Conservation (phyloP, 2,329 filamentous ascomycete species). For the Diaporthe aspalathi region DNA sequence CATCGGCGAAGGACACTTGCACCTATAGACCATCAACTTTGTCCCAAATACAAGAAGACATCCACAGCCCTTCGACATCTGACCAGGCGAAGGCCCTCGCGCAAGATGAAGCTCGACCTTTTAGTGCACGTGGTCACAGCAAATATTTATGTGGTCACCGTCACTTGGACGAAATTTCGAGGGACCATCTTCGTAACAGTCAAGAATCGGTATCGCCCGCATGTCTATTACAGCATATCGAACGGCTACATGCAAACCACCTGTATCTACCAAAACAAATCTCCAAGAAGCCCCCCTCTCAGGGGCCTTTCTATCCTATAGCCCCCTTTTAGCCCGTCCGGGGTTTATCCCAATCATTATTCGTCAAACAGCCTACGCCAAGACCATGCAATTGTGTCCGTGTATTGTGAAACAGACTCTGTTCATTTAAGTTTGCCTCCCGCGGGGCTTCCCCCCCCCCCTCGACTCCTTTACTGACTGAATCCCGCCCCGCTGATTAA, state of each 20-base stretch:
- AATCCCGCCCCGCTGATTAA: constrained; percentile 13
- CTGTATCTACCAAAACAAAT: constrained; percentile 1
- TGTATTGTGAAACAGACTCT: constrained; percentile 2
- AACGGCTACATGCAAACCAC: background rate
- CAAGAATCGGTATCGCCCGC: background rate
- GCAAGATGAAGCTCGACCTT: background rate
- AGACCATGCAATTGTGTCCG: constrained; percentile 15
- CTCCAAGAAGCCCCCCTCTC: background rate
- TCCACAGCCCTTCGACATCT: background rate
- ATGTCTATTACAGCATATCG: background rate
- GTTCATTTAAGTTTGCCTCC: background rate
- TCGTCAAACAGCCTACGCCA: constrained; percentile 18
- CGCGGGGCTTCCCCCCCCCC: background rate
- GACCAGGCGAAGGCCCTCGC: background rate
- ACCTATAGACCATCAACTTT: background rate
- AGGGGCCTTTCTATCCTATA: constrained; percentile 14
- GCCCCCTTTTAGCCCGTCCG: background rate
- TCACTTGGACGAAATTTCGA: background rate
- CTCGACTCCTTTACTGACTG: background rate
- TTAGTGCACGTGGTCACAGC: background rate
- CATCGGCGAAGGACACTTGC: background rate
- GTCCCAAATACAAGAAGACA: background rate
- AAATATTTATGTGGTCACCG: background rate
- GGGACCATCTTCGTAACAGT: background rate
- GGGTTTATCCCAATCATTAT: constrained; percentile 17